phyloP scores from a whole-genome alignment of 2,329 filamentous ascomycete genomes.

The Whalleya microplaca region DNA sequence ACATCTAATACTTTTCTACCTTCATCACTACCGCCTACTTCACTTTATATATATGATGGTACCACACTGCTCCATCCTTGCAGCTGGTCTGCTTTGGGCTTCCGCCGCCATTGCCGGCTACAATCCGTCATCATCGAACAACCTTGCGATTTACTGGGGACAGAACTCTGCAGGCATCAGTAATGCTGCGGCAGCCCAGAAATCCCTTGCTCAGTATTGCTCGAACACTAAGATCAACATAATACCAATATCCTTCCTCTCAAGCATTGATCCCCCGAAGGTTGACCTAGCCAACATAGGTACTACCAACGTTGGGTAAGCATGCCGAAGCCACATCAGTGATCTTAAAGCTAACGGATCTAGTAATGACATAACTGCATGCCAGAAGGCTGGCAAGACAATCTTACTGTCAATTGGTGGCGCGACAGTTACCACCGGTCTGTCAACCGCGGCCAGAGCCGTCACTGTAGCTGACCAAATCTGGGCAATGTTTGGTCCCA shows the following conservation, averaged over 20 bases:
- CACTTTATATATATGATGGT: conserved; percentile 7
- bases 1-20: not conserved
- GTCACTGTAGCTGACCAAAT: conserved; percentile 58
- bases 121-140: conserved; percentile 48
- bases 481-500: conserved; percentile 71
- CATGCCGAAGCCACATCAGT: not conserved
- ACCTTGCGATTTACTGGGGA: conserved; percentile 46
- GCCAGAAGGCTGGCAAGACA: conserved; percentile 68
- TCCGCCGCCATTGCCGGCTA: conserved; percentile 42
- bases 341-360: not conserved
- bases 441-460: conserved; percentile 50
- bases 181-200: conserved; percentile 45
- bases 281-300: conserved; percentile 69
- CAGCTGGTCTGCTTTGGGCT: conserved; percentile 9
- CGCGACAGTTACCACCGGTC: conserved; percentile 64
- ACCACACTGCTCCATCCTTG: not conserved
- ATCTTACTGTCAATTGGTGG: conserved; percentile 73
- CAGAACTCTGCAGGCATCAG: conserved; percentile 62
- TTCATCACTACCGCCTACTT: not conserved
- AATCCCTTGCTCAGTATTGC: conserved; percentile 61
- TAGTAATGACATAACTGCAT: conserved; percentile 51
- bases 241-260: conserved; percentile 65
- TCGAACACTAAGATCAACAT: conserved; percentile 53
- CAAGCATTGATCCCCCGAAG: conserved; percentile 54
- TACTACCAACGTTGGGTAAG: conserved; percentile 43